phyloP scores from a whole-genome alignment of 2,329 filamentous ascomycete species.

The Sporothrix inflata region DNA sequence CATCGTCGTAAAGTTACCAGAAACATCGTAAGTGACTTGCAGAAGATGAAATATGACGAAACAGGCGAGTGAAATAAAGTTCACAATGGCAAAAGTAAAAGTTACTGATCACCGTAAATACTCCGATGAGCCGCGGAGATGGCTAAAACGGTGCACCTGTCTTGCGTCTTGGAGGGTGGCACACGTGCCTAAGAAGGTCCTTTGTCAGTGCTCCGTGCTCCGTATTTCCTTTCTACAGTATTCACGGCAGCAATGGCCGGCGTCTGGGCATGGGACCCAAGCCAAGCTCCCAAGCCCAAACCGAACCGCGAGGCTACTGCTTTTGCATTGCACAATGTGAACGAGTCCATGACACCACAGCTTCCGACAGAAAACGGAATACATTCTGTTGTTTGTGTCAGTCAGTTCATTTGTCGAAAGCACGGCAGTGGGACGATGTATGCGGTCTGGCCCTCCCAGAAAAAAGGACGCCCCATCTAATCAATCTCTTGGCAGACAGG shows the following conservation, averaged over 20 bases:
- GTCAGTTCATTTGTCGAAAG: neutral
- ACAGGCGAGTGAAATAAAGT: no score
- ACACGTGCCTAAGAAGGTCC: neutral
- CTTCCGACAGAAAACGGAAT: neutral
- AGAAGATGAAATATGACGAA: neutral
- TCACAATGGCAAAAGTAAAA: no score
- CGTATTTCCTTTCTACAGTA: neutral
- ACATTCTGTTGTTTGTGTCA: neutral
- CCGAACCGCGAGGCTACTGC: neutral
- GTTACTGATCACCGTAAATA: neutral
- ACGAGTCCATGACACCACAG: neutral
- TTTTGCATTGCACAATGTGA: neutral
- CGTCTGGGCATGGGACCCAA: neutral
- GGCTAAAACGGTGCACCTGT: neutral
- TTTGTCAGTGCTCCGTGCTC: neutral
- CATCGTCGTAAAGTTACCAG: no score
- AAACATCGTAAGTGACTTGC: neutral
- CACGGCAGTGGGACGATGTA: neutral
- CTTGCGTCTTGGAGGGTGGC: neutral
- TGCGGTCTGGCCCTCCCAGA: neutral
- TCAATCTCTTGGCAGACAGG: constrained; percentile 26
- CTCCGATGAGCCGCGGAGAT: constrained; percentile 17
- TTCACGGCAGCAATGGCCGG: neutral
- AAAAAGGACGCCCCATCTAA: constrained; percentile 6
- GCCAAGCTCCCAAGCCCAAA: neutral